phyloP scores from a whole-genome alignment of 2,329 filamentous ascomycete genomes.

The Xylariaceae sp. region DNA sequence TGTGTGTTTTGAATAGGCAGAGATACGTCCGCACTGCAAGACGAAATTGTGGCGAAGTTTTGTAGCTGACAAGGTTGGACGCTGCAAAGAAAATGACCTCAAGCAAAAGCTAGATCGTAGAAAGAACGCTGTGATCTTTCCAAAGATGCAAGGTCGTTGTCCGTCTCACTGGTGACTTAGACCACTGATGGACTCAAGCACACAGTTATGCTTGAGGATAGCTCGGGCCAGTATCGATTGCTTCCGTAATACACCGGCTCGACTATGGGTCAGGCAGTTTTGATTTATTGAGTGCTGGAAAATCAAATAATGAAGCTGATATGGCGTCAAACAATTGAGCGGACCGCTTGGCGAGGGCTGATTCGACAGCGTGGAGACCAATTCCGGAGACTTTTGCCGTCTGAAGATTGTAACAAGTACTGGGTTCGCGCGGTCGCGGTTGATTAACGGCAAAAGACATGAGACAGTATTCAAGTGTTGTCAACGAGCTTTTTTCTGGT shows the following conservation, averaged over 20 bases:
- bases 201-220: too few relatives aligned
- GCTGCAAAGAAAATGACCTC: not conserved
- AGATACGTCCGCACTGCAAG: not conserved
- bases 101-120: not conserved
- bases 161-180: too few relatives aligned
- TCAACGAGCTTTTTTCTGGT: too few relatives aligned
- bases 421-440: constrained; percentile 10
- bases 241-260: too few relatives aligned
- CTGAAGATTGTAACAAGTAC: not conserved
- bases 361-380: constrained; percentile 1
- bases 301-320: constrained; percentile 10
- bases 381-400: constrained; percentile 4
- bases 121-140: not conserved
- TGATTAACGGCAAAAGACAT: constrained; percentile 10
- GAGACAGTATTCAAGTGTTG: constrained; percentile 1
- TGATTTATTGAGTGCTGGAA: constrained; percentile 1
- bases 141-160: not conserved
- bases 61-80: not conserved
- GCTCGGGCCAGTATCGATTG: too few relatives aligned
- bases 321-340: not conserved
- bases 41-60: not conserved
- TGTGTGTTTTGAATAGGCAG: not conserved
- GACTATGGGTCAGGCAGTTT: too few relatives aligned
- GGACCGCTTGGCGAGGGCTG: constrained; percentile 3
- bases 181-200: too few relatives aligned